Percentiles rank a stretch among this genome's conserved stretches.
Conservation (phyloP, 331 rosid genomes). For the Phaseolus coccineus region DNA sequence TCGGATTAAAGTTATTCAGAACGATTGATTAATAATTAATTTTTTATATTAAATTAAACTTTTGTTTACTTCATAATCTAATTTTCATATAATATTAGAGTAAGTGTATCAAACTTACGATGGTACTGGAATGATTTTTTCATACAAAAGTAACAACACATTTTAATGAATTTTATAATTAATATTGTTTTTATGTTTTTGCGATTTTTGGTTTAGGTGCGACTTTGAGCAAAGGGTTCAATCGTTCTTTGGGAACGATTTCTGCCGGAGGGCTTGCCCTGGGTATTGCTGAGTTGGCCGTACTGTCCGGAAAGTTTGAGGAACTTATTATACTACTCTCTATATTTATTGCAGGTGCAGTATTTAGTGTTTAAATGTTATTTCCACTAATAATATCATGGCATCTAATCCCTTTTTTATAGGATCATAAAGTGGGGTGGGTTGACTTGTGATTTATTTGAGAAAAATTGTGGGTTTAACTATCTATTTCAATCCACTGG, state of each 20-base stretch:
- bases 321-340: conserved; percentile 58
- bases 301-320: conserved; percentile 42
- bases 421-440: too few relatives aligned
- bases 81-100: not conserved
- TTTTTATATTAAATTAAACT: not conserved
- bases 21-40: too few relatives aligned
- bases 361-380: not conserved
- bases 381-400: not conserved
- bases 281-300: conserved; percentile 59
- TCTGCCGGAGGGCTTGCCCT: conserved; percentile 77
- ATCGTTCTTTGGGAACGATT: conserved; percentile 80
- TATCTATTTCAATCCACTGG: too few relatives aligned
- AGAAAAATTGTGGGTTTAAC: too few relatives aligned
- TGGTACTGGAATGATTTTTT: too few relatives aligned
- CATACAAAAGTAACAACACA: too few relatives aligned
- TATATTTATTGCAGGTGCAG: conserved; percentile 72
- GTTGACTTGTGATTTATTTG: too few relatives aligned
- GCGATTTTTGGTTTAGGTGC: conserved; percentile 54
- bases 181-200: not conserved
- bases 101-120: not conserved
- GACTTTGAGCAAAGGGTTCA: conserved; percentile 77
- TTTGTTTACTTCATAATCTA: not conserved
- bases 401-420: too few relatives aligned
- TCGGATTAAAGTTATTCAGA: too few relatives aligned
- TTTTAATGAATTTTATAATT: not conserved